Base-by-base conservation (phyloP, 768 basidiomycete species). In the Pleurotus salmoneostramineus region DNA sequence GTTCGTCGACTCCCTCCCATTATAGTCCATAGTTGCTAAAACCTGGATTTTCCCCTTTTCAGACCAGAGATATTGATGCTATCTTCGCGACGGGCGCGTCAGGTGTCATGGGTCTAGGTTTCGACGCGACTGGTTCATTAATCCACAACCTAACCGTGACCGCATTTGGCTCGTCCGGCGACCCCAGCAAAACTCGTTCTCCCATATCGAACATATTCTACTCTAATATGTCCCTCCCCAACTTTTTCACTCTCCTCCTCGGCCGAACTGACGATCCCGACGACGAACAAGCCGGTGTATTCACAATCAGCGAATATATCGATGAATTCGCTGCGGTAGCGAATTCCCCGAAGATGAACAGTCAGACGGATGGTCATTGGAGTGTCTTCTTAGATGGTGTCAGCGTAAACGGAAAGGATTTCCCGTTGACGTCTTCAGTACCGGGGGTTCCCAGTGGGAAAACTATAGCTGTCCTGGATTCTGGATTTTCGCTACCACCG, bases 401-500 rank as follows among this genome's bases (percentile, higher is more conserved):
- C 55, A 77, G 84, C 21, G 88, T 86, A 0, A 77, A 85, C 56
- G 84, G 84, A 5, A 65, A 80, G 32, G 58, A 71, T 14, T 80
- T 87, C 44, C 62, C 71, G 15, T 63, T 84, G 47, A 65, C 62
- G 3, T 80, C 83, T 0, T 69, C 66, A 31, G 86, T 88, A 12
- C 63, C 71, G 7, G 70, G 76, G 33, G 72, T 74, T 0, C 68
- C 70, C 31, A 69, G 79, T 47, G 69, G 69, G 7, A 71, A 71
- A 12, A 71, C 82, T 6, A 86, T 85, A 1, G 81, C 80, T 3
- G 74, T 91, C 3, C 71, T 90, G 33, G 89, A 91, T 65, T 84
- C 85, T 3, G 89, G 89, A 0, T 89, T 87, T 67, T 78, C 85
- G 0, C 72, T 89, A 2, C 80, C 85, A 10, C 88, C 89, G 65